These are phyloP conservation scores for Takashimella tepidaria DNA, from an alignment of 1,284 basidiomycete genomes.

Conservation along the genomic window DNA sequence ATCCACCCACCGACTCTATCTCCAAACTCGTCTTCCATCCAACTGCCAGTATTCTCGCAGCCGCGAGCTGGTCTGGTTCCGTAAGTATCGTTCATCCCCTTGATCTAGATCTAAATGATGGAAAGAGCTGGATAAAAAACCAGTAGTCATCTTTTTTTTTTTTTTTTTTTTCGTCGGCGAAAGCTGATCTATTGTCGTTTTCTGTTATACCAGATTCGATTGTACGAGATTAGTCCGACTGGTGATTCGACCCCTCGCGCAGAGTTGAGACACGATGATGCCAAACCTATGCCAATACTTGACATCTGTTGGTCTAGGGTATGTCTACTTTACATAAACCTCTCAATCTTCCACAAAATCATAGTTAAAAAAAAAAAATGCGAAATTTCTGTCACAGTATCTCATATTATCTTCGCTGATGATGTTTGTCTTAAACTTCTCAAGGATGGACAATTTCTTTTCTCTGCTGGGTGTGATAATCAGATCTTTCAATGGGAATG, in stretches of 20 bases:
- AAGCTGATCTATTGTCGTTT: too few relatives aligned
- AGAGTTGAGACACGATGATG: background rate
- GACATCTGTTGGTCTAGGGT: constrained; percentile 75
- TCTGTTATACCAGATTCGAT: too few relatives aligned
- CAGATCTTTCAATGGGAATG: constrained; percentile 58
- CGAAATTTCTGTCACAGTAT: too few relatives aligned
- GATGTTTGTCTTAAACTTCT: background rate
- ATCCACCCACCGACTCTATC: constrained; percentile 68
- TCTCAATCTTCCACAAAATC: too few relatives aligned
- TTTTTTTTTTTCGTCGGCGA: too few relatives aligned
- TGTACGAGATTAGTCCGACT: constrained; percentile 49
- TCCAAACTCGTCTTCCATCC: constrained; percentile 62
- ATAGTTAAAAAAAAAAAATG: too few relatives aligned
- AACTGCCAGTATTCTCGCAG: constrained; percentile 66
- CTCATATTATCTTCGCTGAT: too few relatives aligned
- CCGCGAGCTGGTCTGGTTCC: constrained; percentile 57
- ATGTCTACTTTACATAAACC: too few relatives aligned
- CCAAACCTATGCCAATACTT: constrained; percentile 56
- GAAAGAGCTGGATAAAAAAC: background rate
- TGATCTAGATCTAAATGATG: background rate
- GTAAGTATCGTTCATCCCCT: constrained; percentile 39
- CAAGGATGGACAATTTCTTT: constrained; percentile 70
- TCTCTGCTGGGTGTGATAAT: constrained; percentile 84
- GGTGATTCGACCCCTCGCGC: background rate
- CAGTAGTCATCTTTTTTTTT: too few relatives aligned